Percentiles rank a stretch among this genome's conserved stretches.
Evolutionary conservation across 1,139 yeast species (phyloP).

Genomic region (Wickerhamiella infanticola): DNA sequence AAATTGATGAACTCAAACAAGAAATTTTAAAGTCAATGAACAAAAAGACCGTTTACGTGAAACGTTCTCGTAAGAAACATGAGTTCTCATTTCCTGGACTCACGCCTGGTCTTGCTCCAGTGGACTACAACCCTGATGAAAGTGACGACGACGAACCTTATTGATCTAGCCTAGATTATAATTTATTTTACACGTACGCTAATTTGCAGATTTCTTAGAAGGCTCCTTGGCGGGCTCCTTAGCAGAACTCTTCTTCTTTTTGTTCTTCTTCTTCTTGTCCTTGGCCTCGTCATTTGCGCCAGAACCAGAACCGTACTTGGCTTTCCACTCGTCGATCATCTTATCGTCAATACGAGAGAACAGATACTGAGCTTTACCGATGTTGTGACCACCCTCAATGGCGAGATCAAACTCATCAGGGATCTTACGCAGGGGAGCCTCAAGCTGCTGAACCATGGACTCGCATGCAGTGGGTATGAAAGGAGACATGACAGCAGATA

Average conservation of each 20-base stretch:
- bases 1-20: not conserved
- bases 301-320: slow-evolving; percentile 51
- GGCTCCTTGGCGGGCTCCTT: not conserved
- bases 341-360: slow-evolving; percentile 84
- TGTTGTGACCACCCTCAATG: slow-evolving; percentile 67
- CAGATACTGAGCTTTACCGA: slow-evolving; percentile 81
- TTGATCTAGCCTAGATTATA: slow-evolving; percentile 1
- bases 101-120: slow-evolving; percentile 18
- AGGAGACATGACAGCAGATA: slow-evolving; percentile 68
- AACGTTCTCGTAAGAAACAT: slow-evolving; percentile 6
- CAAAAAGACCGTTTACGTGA: slow-evolving; percentile 7
- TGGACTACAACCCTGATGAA: slow-evolving; percentile 17
- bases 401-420: slow-evolving; percentile 60
- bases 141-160: slow-evolving; percentile 15
- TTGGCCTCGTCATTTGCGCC: slow-evolving; percentile 6
- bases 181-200: too few relatives aligned
- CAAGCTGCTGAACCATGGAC: slow-evolving; percentile 60
- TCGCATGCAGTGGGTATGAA: slow-evolving; percentile 76
- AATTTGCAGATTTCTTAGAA: not conserved
- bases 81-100: slow-evolving; percentile 12
- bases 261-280: slow-evolving; percentile 11
- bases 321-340: slow-evolving; percentile 79
- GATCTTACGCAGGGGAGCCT: slow-evolving; percentile 65
- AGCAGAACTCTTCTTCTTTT: slow-evolving; percentile 6
- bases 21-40: slow-evolving; percentile 1